Conservation (phyloP, 2,329 filamentous ascomycete genomes). For the Cytospora paraplurivora region DNA sequence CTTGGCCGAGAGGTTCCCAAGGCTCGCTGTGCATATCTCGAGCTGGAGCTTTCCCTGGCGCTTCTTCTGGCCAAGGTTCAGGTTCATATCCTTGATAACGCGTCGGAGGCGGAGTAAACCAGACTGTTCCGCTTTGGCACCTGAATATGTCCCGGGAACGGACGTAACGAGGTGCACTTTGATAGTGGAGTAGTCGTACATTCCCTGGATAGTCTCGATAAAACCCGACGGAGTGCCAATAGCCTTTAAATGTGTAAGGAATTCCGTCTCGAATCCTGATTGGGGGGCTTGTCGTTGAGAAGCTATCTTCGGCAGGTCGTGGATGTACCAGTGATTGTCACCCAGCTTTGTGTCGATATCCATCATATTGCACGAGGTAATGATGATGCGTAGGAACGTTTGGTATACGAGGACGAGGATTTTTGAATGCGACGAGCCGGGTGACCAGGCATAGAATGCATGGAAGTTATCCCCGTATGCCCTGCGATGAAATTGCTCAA, state of each 20-base stretch:
- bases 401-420: constrained; percentile 33
- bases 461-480: constrained; percentile 33
- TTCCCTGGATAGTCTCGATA: constrained; percentile 31
- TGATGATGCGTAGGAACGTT: constrained; percentile 32
- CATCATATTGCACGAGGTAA: constrained; percentile 37
- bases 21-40: constrained; percentile 33
- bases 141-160: constrained; percentile 30
- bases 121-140: constrained; percentile 31
- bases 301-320: constrained; percentile 31
- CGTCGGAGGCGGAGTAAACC: constrained; percentile 33
- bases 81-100: constrained; percentile 26
- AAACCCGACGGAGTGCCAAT: constrained; percentile 31
- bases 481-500: constrained; percentile 27
- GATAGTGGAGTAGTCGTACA: constrained; percentile 33
- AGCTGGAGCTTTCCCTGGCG: constrained; percentile 27
- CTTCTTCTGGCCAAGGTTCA: constrained; percentile 26
- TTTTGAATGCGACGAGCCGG: constrained; percentile 33
- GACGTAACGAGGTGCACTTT: constrained; percentile 34
- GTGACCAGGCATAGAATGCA: constrained; percentile 32
- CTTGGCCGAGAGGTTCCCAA: constrained; percentile 31
- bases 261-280: constrained; percentile 29
- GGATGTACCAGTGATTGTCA: constrained; percentile 37
- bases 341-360: constrained; percentile 32
- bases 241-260: constrained; percentile 31
- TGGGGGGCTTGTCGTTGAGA: not conserved